Conservation (phyloP, 768 basidiomycete species). For the Naematelia aurantialba region DNA sequence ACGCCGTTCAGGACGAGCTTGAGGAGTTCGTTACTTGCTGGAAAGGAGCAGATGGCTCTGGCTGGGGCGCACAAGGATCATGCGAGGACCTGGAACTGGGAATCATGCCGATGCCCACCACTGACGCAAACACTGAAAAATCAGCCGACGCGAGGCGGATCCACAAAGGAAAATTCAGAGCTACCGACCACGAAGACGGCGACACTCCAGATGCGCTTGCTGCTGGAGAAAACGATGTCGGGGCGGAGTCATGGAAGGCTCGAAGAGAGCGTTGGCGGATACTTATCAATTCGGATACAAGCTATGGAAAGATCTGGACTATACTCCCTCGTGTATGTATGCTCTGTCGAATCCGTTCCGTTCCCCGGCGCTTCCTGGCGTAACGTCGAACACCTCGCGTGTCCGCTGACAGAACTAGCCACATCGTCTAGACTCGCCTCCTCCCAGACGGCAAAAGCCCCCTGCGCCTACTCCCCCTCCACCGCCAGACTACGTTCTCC, state of each 20-base stretch:
- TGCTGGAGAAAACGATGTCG: too few species aligned
- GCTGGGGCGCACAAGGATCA: constrained; percentile 4
- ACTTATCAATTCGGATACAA: constrained; percentile 7
- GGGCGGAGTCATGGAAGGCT: constrained; percentile 12
- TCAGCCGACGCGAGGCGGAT: background rate
- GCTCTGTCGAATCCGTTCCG: background rate
- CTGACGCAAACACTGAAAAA: constrained; percentile 1
- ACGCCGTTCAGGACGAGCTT: constrained; percentile 21
- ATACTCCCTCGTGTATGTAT: constrained; percentile 16
- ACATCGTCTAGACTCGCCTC: constrained; percentile 2
- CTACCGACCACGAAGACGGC: background rate
- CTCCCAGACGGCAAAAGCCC: constrained; percentile 1
- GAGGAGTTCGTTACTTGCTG: constrained; percentile 22
- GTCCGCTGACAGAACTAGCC: constrained; percentile 2
- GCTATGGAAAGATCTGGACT: constrained; percentile 16
- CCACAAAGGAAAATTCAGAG: constrained; percentile 17
- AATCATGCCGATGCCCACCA: background rate
- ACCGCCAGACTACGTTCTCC: constrained; percentile 12
- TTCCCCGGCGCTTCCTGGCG: too few species aligned
- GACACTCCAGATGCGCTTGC: background rate
- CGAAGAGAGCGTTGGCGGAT: constrained; percentile 24
- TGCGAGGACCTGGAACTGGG: background rate
- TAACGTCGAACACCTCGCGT: too few species aligned
- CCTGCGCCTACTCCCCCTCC: background rate
- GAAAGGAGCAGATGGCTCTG: constrained; percentile 12